A percentile compares a stretch with the other conserved stretches of the same genome.
These are phyloP conservation scores for Sanghuangporus weigelae DNA, from an alignment of 1,284 basidiomycete genomes.

Conservation along the genomic window DNA sequence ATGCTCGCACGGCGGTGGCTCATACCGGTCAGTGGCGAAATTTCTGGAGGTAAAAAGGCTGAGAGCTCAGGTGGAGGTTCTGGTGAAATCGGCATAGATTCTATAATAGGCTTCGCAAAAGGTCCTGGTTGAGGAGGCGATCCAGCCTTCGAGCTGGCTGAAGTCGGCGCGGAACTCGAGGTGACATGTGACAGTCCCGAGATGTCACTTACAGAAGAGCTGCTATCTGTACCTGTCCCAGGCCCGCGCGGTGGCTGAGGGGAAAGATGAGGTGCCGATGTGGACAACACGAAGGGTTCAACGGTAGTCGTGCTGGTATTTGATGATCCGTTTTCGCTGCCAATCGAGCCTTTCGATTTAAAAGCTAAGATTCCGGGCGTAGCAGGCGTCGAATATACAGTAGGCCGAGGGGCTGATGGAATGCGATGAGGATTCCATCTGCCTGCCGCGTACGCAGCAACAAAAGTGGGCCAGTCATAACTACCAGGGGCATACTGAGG, in stretches of 20 bases:
- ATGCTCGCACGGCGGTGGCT: conserved; percentile 15
- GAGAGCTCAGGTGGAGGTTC: neutral
- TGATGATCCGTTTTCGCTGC: neutral
- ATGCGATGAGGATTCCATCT: conserved; percentile 78
- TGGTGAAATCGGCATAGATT: neutral
- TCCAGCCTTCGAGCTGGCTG: conserved; percentile 13
- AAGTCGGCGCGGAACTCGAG: conserved; percentile 18
- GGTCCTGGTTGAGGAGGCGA: conserved; percentile 1
- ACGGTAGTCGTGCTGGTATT: neutral
- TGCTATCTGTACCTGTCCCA: conserved; percentile 9
- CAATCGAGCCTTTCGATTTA: neutral
- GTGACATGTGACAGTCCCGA: conserved; percentile 9
- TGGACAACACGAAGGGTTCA: neutral
- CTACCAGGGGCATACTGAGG: conserved; percentile 19
- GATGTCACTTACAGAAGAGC: conserved; percentile 13
- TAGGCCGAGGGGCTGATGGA: conserved; percentile 52
- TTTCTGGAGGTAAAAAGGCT: conserved; percentile 4
- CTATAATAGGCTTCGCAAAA: neutral
- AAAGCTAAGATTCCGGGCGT: neutral
- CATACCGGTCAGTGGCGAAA: conserved; percentile 9
- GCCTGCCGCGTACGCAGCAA: conserved; percentile 69
- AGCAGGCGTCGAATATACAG: conserved; percentile 20
- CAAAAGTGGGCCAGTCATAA: conserved; percentile 74
- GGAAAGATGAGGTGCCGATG: neutral
- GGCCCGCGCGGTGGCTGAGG: neutral